These are phyloP conservation scores for Polysphondylium violaceum DNA, from an alignment of 78 protist species.

Conservation along the genomic window DNA sequence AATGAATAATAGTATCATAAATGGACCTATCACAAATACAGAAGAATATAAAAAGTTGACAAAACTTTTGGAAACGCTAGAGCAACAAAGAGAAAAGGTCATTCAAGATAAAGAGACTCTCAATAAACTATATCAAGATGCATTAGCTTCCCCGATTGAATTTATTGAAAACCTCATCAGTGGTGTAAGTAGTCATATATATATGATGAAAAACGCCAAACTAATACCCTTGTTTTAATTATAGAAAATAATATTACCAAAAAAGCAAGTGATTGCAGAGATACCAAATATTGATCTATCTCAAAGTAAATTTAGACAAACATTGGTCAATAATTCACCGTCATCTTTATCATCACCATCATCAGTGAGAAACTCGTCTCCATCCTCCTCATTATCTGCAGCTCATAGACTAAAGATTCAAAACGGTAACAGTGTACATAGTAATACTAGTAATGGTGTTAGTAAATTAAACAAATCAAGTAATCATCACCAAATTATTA, in stretches of 20 bases:
- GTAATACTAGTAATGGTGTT: too few species aligned
- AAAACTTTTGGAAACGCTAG: constrained; percentile 23
- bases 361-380: too few species aligned
- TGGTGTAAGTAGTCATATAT: constrained; percentile 21
- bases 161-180: constrained; percentile 21
- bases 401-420: too few species aligned
- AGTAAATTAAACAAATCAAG: too few species aligned
- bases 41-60: constrained; percentile 52
- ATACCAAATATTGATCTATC: constrained; percentile 37
- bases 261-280: not conserved
- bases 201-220: not conserved
- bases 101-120: constrained; percentile 30
- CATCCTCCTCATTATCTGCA: too few species aligned
- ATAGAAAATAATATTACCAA: constrained; percentile 22
- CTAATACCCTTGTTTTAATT: not conserved
- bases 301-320: too few species aligned
- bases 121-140: not conserved
- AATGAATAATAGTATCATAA: too few species aligned
- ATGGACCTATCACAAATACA: constrained; percentile 44
- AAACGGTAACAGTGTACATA: too few species aligned
- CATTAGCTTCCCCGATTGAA: constrained; percentile 38
- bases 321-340: too few species aligned
- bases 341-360: too few species aligned
- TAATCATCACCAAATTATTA: too few species aligned
- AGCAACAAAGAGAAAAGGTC: constrained; percentile 54